Percentiles rank a stretch among this genome's conserved stretches.
These are phyloP conservation scores for Quercus aquifolioides DNA, from an alignment of 306 rosid species.

Conservation along the genomic window DNA sequence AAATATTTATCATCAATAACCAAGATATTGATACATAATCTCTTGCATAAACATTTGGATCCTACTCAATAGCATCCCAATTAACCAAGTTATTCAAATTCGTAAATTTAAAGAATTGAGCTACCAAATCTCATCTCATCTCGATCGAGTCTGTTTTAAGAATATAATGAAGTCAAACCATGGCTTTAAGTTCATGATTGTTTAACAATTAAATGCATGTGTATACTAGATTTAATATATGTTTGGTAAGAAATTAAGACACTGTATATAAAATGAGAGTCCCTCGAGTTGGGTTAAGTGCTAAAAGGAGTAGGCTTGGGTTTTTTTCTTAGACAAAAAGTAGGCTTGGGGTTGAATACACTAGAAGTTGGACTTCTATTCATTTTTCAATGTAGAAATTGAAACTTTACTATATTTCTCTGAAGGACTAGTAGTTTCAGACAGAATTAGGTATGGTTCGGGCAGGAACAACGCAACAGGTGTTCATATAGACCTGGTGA, in stretches of 20 bases:
- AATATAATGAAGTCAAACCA: background rate
- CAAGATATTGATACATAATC: no score
- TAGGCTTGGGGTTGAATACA: background rate
- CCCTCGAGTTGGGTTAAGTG: background rate
- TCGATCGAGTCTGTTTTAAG: background rate
- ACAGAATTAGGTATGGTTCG: background rate
- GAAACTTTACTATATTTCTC: no score
- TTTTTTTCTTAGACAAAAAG: background rate
- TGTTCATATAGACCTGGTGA: background rate
- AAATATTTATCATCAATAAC: background rate
- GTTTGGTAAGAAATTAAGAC: conserved; percentile 10
- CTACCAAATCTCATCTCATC: background rate
- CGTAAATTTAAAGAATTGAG: no score
- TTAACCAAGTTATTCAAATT: no score
- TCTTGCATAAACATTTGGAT: no score
- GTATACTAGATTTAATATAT: background rate
- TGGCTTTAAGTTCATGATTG: background rate
- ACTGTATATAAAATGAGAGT: background rate
- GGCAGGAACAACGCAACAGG: background rate
- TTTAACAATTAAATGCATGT: background rate
- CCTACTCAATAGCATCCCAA: no score
- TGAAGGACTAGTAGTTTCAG: background rate
- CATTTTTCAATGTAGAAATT: no score
- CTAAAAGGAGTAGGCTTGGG: background rate
- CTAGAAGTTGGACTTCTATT: no score